phyloP scores from a whole-genome alignment of 352 stramenopile species.

The Globisporangium polare region DNA sequence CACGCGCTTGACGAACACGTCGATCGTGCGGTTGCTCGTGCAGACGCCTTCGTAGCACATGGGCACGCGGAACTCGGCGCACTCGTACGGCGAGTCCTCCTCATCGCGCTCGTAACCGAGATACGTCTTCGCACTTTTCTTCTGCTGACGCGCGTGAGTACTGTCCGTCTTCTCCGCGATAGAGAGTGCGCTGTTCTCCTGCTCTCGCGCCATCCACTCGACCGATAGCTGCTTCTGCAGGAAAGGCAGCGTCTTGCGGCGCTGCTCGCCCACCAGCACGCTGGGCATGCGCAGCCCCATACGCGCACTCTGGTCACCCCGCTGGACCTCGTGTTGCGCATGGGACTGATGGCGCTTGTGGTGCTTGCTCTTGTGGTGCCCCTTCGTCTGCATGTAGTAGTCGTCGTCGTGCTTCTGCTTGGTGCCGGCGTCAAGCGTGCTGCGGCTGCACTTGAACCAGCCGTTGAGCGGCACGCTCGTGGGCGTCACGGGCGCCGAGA shows the following conservation, averaged over 20 bases:
- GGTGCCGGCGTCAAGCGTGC: slow-evolving; percentile 15
- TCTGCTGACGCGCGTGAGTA: not conserved
- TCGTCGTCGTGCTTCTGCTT: slow-evolving; percentile 12
- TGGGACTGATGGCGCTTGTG: slow-evolving; percentile 5
- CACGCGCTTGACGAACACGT: slow-evolving; percentile 53
- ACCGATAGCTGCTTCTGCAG: slow-evolving; percentile 21
- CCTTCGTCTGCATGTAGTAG: slow-evolving; percentile 25
- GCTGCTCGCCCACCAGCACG: slow-evolving; percentile 14
- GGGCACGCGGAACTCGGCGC: slow-evolving; percentile 25
- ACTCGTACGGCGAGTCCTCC: slow-evolving; percentile 20
- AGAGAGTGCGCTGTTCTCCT: not conserved
- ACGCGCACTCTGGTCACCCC: not conserved
- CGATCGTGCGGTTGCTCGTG: slow-evolving; percentile 20
- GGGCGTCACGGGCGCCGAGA: slow-evolving; percentile 3
- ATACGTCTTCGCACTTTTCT: not conserved
- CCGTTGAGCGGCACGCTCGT: slow-evolving; percentile 24
- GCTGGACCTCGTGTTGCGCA: not conserved
- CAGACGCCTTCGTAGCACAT: slow-evolving; percentile 31
- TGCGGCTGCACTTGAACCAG: slow-evolving; percentile 30
- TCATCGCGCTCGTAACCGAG: not conserved
- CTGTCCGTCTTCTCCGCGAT: not conserved
- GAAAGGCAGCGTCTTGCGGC: slow-evolving; percentile 17
- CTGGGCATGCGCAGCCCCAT: slow-evolving; percentile 2
- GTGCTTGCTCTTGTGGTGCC: slow-evolving; percentile 9
- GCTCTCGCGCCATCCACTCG: slow-evolving; percentile 13